These are phyloP conservation scores for Lobulomyces angularis DNA, from an alignment of 192 early-diverging fungal genomes.

Conservation along the genomic window DNA sequence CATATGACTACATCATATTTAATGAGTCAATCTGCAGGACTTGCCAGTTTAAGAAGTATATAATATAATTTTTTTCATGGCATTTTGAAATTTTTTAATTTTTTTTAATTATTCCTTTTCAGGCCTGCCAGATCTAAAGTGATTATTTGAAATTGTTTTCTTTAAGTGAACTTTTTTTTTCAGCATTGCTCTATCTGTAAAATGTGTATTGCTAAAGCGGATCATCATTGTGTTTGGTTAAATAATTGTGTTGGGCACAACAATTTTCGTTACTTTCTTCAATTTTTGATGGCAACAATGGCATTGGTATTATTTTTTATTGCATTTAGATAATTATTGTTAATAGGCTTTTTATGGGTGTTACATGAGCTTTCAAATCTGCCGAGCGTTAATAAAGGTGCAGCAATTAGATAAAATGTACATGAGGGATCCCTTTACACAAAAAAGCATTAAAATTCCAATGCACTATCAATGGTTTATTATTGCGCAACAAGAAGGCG, in stretches of 20 bases:
- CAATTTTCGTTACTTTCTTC: slow-evolving; percentile 34
- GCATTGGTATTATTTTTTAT: too few relatives aligned
- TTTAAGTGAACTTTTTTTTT: too few relatives aligned
- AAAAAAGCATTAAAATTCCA: slow-evolving; percentile 9
- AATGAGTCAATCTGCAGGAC: slow-evolving; percentile 21
- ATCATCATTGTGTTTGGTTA: slow-evolving; percentile 19
- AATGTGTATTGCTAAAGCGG: slow-evolving; percentile 29
- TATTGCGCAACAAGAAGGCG: too few relatives aligned
- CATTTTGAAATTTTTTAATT: not conserved
- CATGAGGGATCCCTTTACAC: not conserved
- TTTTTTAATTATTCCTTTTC: not conserved
- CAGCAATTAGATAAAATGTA: slow-evolving; percentile 8
- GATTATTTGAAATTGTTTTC: too few relatives aligned
- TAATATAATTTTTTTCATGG: not conserved
- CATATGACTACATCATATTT: slow-evolving; percentile 33
- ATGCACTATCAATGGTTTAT: slow-evolving; percentile 20
- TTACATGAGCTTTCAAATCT: slow-evolving; percentile 15
- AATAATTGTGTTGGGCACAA: slow-evolving; percentile 41
- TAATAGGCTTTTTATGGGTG: slow-evolving; percentile 20
- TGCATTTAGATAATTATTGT: too few relatives aligned
- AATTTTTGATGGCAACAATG: slow-evolving; percentile 28
- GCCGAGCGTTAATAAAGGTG: slow-evolving; percentile 16
- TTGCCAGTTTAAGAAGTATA: slow-evolving; percentile 31
- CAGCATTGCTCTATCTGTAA: slow-evolving; percentile 35
- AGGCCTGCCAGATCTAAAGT: slow-evolving; percentile 35